Percentiles rank a stretch among this genome's conserved stretches.
Evolutionary conservation across 371 early-diverging fungal species (phyloP).

Genomic region (Fennellomyces sp.): DNA sequence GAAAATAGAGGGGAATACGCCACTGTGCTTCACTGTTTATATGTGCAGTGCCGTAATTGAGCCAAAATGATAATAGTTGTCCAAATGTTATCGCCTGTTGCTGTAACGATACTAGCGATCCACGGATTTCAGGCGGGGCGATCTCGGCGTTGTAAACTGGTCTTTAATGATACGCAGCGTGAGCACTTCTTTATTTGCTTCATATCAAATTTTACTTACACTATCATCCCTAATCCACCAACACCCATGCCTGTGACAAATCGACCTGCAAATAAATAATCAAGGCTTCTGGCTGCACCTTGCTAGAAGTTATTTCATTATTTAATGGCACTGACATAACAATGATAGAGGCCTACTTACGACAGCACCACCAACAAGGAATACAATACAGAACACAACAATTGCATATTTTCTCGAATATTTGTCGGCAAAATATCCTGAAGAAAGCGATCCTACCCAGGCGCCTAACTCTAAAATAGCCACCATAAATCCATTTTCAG

Average conservation of each 20-base stretch:
- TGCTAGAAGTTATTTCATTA: conserved; percentile 34
- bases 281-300: conserved; percentile 53
- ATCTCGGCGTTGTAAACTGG: conserved; percentile 92
- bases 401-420: conserved; percentile 77
- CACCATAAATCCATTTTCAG: conserved; percentile 48
- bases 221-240: conserved; percentile 84
- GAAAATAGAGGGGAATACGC: conserved; percentile 84
- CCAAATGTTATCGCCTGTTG: conserved; percentile 86
- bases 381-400: conserved; percentile 60
- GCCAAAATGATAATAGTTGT: conserved; percentile 75
- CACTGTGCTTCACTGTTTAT: conserved; percentile 63
- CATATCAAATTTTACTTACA: conserved; percentile 40
- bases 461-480: conserved; percentile 63
- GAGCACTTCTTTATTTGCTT: no score
- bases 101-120: conserved; percentile 85
- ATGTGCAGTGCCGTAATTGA: conserved; percentile 63
- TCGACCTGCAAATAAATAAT: conserved; percentile 72
- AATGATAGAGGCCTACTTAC: conserved; percentile 19
- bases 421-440: conserved; percentile 66
- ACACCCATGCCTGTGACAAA: conserved; percentile 82
- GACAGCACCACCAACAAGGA: conserved; percentile 67
- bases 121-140: conserved; percentile 83
- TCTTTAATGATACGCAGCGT: conserved; percentile 4
- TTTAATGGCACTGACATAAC: not conserved
- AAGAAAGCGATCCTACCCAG: conserved; percentile 63